These are phyloP conservation scores for Echria macrotheca DNA, from an alignment of 495 filamentous ascomycete species.

Conservation along the genomic window DNA sequence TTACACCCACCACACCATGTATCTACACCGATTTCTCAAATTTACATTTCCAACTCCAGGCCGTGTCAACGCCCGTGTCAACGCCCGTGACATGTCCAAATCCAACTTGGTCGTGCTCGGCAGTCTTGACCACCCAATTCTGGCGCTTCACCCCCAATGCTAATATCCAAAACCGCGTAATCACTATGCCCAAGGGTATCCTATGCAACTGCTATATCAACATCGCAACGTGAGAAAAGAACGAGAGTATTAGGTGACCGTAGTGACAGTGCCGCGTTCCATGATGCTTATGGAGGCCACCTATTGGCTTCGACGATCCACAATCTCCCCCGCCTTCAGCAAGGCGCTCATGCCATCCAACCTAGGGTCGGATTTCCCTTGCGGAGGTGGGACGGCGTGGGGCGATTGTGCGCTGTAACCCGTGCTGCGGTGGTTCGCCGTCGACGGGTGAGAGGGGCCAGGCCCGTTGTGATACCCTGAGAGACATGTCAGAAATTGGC, in stretches of 20 bases:
- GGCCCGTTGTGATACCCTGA: constrained; percentile 21
- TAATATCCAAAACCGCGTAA: too few relatives aligned
- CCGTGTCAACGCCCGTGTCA: too few relatives aligned
- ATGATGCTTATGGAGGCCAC: background rate
- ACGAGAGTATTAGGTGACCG: too few relatives aligned
- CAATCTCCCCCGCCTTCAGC: constrained; percentile 50
- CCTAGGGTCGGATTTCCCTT: constrained; percentile 15
- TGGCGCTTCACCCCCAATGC: too few relatives aligned
- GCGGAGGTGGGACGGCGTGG: background rate
- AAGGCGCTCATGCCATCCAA: constrained; percentile 50
- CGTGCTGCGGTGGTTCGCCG: background rate
- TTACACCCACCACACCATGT: too few relatives aligned
- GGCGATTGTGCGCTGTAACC: constrained; percentile 1
- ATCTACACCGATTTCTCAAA: too few relatives aligned
- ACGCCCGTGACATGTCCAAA: too few relatives aligned
- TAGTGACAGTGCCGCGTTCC: background rate
- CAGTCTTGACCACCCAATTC: too few relatives aligned
- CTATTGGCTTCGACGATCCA: constrained; percentile 34
- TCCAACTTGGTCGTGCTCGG: too few relatives aligned
- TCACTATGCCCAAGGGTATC: background rate
- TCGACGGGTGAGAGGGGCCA: constrained; percentile 7
- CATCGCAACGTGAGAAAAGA: background rate
- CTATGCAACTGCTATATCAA: background rate
- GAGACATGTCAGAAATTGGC: constrained; percentile 15
- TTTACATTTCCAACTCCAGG: too few relatives aligned